Evolutionary conservation across 2,329 filamentous ascomycete genomes (phyloP).

Genomic region (Rhynchosporium secalis): DNA sequence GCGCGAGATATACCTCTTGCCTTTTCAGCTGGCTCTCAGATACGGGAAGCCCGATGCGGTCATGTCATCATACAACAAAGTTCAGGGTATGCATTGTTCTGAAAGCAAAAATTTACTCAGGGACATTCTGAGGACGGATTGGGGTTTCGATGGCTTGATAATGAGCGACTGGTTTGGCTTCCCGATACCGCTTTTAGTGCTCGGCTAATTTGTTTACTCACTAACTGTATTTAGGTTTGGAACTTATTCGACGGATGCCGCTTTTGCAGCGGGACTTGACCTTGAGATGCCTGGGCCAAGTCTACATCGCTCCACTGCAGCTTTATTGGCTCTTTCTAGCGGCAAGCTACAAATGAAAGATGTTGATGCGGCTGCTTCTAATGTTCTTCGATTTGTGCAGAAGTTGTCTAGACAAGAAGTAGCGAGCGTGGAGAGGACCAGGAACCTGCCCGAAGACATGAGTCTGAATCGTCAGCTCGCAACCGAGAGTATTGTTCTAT

Average conservation of each 20-base stretch:
- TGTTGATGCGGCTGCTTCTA: slow-evolving; percentile 19
- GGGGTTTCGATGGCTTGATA: slow-evolving; percentile 46
- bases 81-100: slow-evolving; percentile 47
- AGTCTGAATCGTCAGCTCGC: slow-evolving; percentile 54
- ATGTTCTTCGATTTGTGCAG: slow-evolving; percentile 27
- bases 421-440: background rate
- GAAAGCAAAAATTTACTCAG: slow-evolving; percentile 42
- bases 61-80: slow-evolving; percentile 49
- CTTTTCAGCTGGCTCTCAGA: slow-evolving; percentile 46
- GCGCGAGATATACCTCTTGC: slow-evolving; percentile 46
- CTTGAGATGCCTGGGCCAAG: slow-evolving; percentile 45
- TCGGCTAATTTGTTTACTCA: slow-evolving; percentile 43
- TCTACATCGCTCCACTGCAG: slow-evolving; percentile 23
- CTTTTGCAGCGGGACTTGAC: slow-evolving; percentile 40
- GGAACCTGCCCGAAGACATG: slow-evolving; percentile 34
- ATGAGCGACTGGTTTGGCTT: slow-evolving; percentile 45
- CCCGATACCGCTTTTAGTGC: slow-evolving; percentile 26
- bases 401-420: slow-evolving; percentile 13
- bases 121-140: slow-evolving; percentile 44
- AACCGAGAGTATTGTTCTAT: slow-evolving; percentile 57
- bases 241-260: slow-evolving; percentile 31
- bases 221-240: slow-evolving; percentile 18
- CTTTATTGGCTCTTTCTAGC: slow-evolving; percentile 2
- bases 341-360: slow-evolving; percentile 9
- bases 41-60: slow-evolving; percentile 44